Percentiles rank a stretch among this genome's conserved stretches.
phyloP scores from a whole-genome alignment of 257 asterid species.

The Plectranthus barbatus region DNA sequence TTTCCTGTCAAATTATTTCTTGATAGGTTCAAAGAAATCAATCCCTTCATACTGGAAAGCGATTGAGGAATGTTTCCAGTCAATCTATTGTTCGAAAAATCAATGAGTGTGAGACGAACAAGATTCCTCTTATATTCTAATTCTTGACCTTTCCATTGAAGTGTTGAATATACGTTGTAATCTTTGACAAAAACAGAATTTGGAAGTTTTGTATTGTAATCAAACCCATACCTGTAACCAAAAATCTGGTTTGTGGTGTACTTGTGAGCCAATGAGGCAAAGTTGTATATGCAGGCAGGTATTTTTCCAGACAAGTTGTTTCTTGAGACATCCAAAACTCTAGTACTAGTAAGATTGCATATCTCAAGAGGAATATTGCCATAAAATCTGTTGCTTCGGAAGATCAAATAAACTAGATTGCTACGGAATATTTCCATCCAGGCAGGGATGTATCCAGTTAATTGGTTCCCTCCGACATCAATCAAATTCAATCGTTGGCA shows the following conservation, averaged over 20 bases:
- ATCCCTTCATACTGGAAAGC: no score
- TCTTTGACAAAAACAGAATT: no score
- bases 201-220: no score
- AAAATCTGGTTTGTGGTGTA: neutral
- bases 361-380: conserved; percentile 17
- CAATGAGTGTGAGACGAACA: no score
- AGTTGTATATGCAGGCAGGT: conserved; percentile 19
- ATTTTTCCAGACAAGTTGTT: conserved; percentile 13
- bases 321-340: conserved; percentile 23
- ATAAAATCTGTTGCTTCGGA: conserved; percentile 8
- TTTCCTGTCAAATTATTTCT: no score
- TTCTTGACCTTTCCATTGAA: no score
- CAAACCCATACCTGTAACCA: no score
- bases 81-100: no score
- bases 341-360: conserved; percentile 16
- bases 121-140: no score
- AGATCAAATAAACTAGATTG: neutral
- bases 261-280: neutral
- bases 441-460: conserved; percentile 6
- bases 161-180: no score
- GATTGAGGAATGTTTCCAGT: no score
- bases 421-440: conserved; percentile 16
- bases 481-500: neutral
- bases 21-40: no score
- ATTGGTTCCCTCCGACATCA: conserved; percentile 5